These are phyloP conservation scores for Spatholobus suberectus DNA, from an alignment of 306 rosid species.

Conservation along the genomic window DNA sequence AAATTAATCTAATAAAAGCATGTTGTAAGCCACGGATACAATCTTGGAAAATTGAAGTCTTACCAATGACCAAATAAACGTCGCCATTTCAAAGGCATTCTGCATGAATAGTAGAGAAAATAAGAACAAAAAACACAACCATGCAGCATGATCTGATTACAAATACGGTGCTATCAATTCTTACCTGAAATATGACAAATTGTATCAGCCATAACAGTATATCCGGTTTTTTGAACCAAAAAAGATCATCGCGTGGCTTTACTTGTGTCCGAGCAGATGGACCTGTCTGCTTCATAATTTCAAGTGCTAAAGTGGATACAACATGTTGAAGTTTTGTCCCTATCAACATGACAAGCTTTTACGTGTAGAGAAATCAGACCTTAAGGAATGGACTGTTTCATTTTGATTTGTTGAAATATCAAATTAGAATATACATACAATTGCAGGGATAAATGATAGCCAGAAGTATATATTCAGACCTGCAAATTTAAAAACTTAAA, in stretches of 20 bases:
- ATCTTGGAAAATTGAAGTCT: conserved; percentile 41
- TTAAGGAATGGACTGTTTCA: background rate
- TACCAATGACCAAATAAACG: conserved; percentile 94
- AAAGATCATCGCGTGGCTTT: conserved; percentile 86
- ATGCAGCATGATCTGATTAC: background rate
- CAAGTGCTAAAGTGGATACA: conserved; percentile 91
- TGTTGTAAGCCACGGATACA: background rate
- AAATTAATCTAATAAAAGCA: background rate
- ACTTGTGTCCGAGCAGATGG: conserved; percentile 69
- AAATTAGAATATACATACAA: conserved; percentile 62
- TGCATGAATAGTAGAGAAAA: conserved; percentile 49
- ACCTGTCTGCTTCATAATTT: conserved; percentile 68
- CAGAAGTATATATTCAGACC: conserved; percentile 94
- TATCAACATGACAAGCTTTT: conserved; percentile 90
- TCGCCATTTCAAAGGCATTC: conserved; percentile 99
- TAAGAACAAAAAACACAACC: conserved; percentile 25
- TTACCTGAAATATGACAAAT: conserved; percentile 95
- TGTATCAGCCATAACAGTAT: conserved; percentile 81
- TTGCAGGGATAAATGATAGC: conserved; percentile 95
- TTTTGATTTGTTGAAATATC: conserved; percentile 33
- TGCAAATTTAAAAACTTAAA: conserved; percentile 48
- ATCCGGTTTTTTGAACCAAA: conserved; percentile 92
- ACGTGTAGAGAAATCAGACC: conserved; percentile 43
- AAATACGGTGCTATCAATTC: conserved; percentile 1
- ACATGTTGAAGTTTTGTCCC: conserved; percentile 98